phyloP scores from a whole-genome alignment of 345 rosid species.

The Bruguiera sexangula region DNA sequence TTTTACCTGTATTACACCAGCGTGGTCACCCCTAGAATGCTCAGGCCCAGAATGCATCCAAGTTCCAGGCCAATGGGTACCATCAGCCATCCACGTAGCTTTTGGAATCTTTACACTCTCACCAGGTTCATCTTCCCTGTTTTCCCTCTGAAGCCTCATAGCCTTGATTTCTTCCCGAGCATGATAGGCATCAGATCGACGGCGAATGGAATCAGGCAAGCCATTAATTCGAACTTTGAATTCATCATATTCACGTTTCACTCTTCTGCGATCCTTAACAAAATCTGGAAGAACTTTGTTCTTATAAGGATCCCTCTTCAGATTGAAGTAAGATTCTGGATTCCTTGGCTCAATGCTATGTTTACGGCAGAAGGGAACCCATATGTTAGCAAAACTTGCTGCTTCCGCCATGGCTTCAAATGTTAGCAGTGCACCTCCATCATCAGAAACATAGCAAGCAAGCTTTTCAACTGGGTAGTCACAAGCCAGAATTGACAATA shows the following conservation, averaged over 20 bases:
- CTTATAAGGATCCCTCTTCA: conserved; percentile 96
- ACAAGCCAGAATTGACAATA: conserved; percentile 91
- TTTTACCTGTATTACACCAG: conserved; percentile 81
- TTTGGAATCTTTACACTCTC: conserved; percentile 80
- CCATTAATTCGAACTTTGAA: conserved; percentile 92
- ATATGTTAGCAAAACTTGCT: conserved; percentile 88
- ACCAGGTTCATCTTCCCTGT: conserved; percentile 59
- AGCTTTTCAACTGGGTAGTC: conserved; percentile 95
- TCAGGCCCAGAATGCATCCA: conserved; percentile 70
- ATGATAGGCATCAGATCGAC: conserved; percentile 92
- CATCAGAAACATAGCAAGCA: conserved; percentile 97
- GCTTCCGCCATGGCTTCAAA: conserved; percentile 99
- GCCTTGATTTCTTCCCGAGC: conserved; percentile 97
- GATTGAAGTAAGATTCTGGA: conserved; percentile 87
- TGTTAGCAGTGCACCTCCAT: conserved; percentile 95
- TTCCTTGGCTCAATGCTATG: conserved; percentile 91
- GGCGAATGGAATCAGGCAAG: conserved; percentile 89
- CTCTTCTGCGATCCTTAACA: conserved; percentile 87
- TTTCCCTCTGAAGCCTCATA: conserved; percentile 86
- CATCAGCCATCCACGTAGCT: conserved; percentile 99
- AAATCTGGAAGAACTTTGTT: conserved; percentile 83
- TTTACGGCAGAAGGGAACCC: conserved; percentile 98
- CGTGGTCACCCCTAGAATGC: conserved; percentile 86
- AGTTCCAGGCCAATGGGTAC: conserved; percentile 99
- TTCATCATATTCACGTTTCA: conserved; percentile 97